Base-by-base conservation (phyloP, 768 basidiomycete species). In the Rhodotorula taiwanensis region DNA sequence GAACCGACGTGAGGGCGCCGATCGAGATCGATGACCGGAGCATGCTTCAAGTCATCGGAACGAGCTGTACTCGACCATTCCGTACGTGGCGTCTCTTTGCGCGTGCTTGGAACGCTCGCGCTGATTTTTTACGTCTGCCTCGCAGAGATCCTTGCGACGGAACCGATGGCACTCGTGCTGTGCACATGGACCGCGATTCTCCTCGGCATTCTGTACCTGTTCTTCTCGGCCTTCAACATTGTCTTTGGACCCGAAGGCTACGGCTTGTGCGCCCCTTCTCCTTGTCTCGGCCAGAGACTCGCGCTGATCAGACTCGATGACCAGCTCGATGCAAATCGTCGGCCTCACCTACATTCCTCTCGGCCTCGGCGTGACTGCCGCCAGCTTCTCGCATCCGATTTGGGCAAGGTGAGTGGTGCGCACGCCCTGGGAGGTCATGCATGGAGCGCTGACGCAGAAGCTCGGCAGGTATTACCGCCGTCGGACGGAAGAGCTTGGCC, bases 131-230 rank as follows among this genome's bases (percentile, higher is more conserved):
- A 14, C 23, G 11, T 5, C 23, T 21, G 4, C 1, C n/a, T 6
- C 16, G 21, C 60, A 74, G 73, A 75, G 73, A 76, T 88, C 10
- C 76, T 87, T 8, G 45, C 82, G 0, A 81, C 78, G 52, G 86
- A 92, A 68, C 79, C 81, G n/a, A 90, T 89, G 87, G 85, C 85
- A 0, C 78, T 89, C 7, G 75, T 85, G 8, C 78, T 90, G 14
- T 80, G 88, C 73, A 73, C 81, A 20, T 89, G 88, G 88, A 85
- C 74, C 5, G 80, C 75, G 3, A 44, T 76, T 28, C 71, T 77
- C 30, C 71, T 77, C 21, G 69, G 76, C 16, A 76, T 78, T 52
- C 69, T 77, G 6, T 77, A 77, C 67, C 65, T 75, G 11, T 78
- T 72, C 58, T 78, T 78, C 66, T 71, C 71, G 25, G 76, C 76